A percentile compares a stretch with the other conserved stretches of the same genome.
These are phyloP conservation scores for Coniferiporia weirii DNA, from an alignment of 1,284 basidiomycete genomes.

Conservation along the genomic window DNA sequence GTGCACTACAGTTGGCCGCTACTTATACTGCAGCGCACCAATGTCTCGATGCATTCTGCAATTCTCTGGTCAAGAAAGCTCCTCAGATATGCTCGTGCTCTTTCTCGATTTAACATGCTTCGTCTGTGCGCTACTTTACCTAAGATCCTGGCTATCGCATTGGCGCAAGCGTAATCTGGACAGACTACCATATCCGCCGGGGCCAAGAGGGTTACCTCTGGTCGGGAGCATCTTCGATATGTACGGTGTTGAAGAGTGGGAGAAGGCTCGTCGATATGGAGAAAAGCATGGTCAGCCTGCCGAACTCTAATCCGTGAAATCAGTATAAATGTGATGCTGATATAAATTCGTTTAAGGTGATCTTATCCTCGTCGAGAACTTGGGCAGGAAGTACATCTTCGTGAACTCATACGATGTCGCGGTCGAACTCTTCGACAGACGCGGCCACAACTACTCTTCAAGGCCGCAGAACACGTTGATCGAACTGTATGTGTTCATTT, in stretches of 20 bases:
- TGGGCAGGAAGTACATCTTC: constrained; percentile 9
- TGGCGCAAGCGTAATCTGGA: not conserved
- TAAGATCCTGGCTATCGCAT: no score
- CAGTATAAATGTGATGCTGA: not conserved
- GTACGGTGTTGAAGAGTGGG: not conserved
- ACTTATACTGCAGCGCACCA: no score
- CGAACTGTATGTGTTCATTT: not conserved
- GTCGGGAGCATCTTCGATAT: not conserved
- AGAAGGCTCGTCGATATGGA: not conserved
- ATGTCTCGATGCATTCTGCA: no score
- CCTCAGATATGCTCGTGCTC: no score
- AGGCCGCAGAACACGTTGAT: not conserved
- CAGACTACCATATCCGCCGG: not conserved
- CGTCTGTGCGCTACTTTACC: no score
- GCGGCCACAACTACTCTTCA: constrained; percentile 19
- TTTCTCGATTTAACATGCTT: no score
- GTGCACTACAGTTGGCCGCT: no score
- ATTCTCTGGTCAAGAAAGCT: no score
- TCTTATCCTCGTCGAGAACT: not conserved
- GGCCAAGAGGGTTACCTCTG: not conserved
- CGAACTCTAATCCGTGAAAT: not conserved
- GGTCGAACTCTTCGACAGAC: constrained; percentile 23
- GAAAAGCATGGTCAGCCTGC: not conserved
- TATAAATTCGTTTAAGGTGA: not conserved
- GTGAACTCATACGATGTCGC: constrained; percentile 23